Evolutionary conservation across 805 yeast species (phyloP).

Genomic region (Wickerhamiella domercqiae): DNA sequence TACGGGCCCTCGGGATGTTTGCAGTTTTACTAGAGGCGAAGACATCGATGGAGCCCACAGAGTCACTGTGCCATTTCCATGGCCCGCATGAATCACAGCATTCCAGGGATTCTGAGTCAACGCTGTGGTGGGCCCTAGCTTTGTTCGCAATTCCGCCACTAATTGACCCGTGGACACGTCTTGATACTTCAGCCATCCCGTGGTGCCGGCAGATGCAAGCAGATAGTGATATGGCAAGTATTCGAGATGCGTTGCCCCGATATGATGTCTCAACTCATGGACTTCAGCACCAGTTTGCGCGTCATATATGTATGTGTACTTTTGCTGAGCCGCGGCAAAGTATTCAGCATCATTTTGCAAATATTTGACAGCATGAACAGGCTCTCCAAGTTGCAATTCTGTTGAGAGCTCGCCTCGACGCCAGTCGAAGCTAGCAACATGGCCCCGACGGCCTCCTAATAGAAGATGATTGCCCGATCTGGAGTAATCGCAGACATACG

Average conservation of each 20-base stretch:
- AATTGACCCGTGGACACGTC: conserved; percentile 87
- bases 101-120: conserved; percentile 91
- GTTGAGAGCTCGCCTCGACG: conserved; percentile 66
- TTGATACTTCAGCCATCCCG: conserved; percentile 81
- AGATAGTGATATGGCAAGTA: conserved; percentile 87
- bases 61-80: conserved; percentile 80
- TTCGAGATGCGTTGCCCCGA: conserved; percentile 69
- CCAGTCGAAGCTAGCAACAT: conserved; percentile 94
- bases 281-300: conserved; percentile 69
- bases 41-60: conserved; percentile 87
- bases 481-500: conserved; percentile 64
- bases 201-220: conserved; percentile 73
- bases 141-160: conserved; percentile 72
- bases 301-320: conserved; percentile 84
- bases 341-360: conserved; percentile 73
- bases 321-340: conserved; percentile 94
- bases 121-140: conserved; percentile 76
- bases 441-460: conserved; percentile 84
- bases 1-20: conserved; percentile 74
- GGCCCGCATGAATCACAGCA: conserved; percentile 89
- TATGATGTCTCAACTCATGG: conserved; percentile 80
- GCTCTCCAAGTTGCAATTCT: conserved; percentile 75
- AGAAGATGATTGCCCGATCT: conserved; percentile 77
- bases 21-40: conserved; percentile 69
- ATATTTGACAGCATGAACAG: conserved; percentile 79